A percentile compares a stretch with the other conserved stretches of the same genome.
phyloP scores from a whole-genome alignment of 1,139 yeast species.

The Blastobotrys persicus region DNA sequence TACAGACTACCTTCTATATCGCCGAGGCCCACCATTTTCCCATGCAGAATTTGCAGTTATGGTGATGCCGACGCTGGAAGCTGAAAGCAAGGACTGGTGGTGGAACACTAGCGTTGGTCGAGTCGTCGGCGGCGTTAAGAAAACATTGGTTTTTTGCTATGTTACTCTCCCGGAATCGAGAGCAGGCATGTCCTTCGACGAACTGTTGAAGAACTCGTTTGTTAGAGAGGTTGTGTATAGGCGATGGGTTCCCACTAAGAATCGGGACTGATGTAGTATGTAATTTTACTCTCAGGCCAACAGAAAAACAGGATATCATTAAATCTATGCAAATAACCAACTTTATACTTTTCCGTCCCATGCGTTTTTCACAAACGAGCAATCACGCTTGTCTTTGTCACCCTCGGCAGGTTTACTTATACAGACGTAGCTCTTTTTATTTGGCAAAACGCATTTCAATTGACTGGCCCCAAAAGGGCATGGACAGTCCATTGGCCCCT shows the following conservation, averaged over 20 bases:
- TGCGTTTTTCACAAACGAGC: conserved; percentile 41
- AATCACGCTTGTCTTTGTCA: conserved; percentile 36
- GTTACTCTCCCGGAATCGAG: conserved; percentile 49
- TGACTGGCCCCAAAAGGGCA: conserved; percentile 88
- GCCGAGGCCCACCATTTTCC: conserved; percentile 90
- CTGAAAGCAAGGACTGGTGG: conserved; percentile 48
- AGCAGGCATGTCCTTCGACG: conserved; percentile 17
- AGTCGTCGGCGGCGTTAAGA: conserved; percentile 84
- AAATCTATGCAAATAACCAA: neutral
- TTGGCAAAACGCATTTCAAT: conserved; percentile 73
- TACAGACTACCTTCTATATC: conserved; percentile 73
- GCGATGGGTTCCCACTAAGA: conserved; percentile 82
- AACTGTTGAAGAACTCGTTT: conserved; percentile 10
- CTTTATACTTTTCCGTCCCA: conserved; percentile 42
- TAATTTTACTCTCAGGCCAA: too few species aligned
- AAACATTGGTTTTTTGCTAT: conserved; percentile 66
- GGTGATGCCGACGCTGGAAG: conserved; percentile 45
- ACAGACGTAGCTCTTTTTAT: conserved; percentile 62
- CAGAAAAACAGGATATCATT: too few species aligned
- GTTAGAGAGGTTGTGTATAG: conserved; percentile 66
- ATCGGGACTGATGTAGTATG: conserved; percentile 68
- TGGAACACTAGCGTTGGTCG: conserved; percentile 68
- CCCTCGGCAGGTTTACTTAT: conserved; percentile 59
- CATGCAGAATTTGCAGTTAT: conserved; percentile 83
- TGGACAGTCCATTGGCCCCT: conserved; percentile 69